Base-by-base conservation (phyloP, 192 early-diverging fungal genomes). In the Entrophospora sp. region DNA sequence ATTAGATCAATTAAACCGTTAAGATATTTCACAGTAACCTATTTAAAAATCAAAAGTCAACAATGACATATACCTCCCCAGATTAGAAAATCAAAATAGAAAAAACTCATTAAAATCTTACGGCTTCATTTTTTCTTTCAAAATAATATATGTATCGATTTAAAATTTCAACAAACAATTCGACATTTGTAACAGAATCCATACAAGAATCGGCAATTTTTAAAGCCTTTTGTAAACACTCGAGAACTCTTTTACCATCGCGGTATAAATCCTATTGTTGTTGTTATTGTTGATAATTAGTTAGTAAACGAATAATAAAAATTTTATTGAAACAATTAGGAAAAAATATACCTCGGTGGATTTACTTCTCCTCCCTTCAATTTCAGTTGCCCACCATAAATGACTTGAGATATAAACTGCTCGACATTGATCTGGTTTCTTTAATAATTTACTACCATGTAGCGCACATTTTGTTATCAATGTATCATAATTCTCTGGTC, bases 111-210 rank as follows among this genome's bases (percentile, higher is more conserved):
- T 4, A 58, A 16, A 5, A 31, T 76, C 83, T 78, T 80, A 93
- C 92, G 58, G 83, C 80, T 64, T 94, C 88, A 67, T 94, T 96
- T 56, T 88, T 78, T 67, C 85, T 87, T 82, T 96, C 93, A 79
- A 91, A 99, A 73, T 90, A 96, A 77, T 94, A 96, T 48, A 97
- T 79, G 64, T 92, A 95, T 73, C 90, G 79, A 74, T 98, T 95
- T 59, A 99, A 74, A 58, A 98, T 90, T 72, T 98, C 95, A n/a
- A 99, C 91, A 83, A 99, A 95, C 32, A 98, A 76, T 69, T 92
- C 89, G 18, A 94, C 89, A 32, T 91, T 95, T 16, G 94, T 85
- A 35, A 84, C 83, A 30, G 86, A 81, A 60, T 99, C 96, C 82
- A 97, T 85, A 40, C 94, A 91, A 16, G 85, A 85, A 73, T 96